phyloP scores from a whole-genome alignment of 2,329 filamentous ascomycete genomes.

The Talaromyces funiculosus region DNA sequence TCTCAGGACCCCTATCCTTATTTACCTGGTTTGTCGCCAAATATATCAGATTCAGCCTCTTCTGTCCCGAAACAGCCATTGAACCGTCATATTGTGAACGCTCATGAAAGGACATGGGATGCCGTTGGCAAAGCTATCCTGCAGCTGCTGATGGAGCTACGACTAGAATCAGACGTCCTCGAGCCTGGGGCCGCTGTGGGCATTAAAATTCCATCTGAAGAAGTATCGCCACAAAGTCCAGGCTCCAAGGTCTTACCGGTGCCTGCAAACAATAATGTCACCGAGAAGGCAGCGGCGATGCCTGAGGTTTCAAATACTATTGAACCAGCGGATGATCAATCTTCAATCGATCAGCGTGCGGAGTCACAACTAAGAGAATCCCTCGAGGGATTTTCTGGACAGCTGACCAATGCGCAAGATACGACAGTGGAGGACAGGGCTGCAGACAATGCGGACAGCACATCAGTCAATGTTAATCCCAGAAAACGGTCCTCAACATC shows the following conservation, averaged over 20 bases:
- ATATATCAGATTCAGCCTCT: constrained; percentile 20
- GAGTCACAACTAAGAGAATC: constrained; percentile 35
- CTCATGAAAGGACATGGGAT: constrained; percentile 39
- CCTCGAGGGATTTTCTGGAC: constrained; percentile 27
- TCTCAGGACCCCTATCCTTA: constrained; percentile 49
- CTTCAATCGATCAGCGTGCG: constrained; percentile 30
- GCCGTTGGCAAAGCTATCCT: constrained; percentile 46
- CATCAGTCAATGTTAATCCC: constrained; percentile 35
- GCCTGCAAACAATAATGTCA: constrained; percentile 14
- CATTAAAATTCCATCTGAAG: constrained; percentile 35
- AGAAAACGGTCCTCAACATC: constrained; percentile 59
- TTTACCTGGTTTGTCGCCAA: constrained; percentile 32
- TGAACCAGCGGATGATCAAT: constrained; percentile 28
- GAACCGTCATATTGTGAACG: constrained; percentile 33
- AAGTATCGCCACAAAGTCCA: constrained; percentile 6
- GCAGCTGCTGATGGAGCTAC: constrained; percentile 39
- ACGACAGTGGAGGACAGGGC: constrained; percentile 20
- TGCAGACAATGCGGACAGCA: constrained; percentile 27
- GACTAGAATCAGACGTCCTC: constrained; percentile 23
- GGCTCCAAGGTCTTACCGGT: constrained; percentile 12
- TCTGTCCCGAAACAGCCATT: constrained; percentile 17
- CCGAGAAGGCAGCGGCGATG: background rate
- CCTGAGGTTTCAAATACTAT: constrained; percentile 2
- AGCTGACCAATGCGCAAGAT: constrained; percentile 18
- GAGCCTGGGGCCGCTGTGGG: constrained; percentile 37